Evolutionary conservation across 495 filamentous ascomycete genomes (phyloP).

Genomic region (Parathielavia appendiculata): DNA sequence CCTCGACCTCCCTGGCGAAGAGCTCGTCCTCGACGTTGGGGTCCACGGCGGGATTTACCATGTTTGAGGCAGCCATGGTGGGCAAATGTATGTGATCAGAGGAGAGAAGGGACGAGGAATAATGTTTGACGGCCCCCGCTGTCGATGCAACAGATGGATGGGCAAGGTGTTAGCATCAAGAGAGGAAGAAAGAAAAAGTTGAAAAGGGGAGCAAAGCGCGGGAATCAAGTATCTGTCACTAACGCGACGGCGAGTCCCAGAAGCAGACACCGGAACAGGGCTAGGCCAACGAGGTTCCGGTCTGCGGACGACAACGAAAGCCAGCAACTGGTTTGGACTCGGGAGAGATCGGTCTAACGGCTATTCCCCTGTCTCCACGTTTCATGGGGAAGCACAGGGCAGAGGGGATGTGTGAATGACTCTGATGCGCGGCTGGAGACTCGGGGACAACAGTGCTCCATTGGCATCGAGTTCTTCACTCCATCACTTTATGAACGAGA

Average conservation of each 20-base stretch:
- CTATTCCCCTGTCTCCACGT: conserved; percentile 20
- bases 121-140: background rate
- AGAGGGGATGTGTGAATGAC: background rate
- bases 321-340: conserved; percentile 10
- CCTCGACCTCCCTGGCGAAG: conserved; percentile 74
- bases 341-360: conserved; percentile 35
- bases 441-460: background rate
- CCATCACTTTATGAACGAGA: too few species aligned
- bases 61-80: conserved; percentile 53
- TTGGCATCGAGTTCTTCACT: too few species aligned
- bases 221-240: conserved; percentile 9
- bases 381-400: background rate
- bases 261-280: conserved; percentile 9
- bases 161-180: background rate
- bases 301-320: background rate
- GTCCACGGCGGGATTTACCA: conserved; percentile 48
- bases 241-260: conserved; percentile 2
- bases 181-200: conserved; percentile 2
- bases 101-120: background rate
- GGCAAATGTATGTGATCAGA: conserved; percentile 10
- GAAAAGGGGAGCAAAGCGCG: conserved; percentile 17
- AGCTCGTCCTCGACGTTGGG: conserved; percentile 72
- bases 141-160: conserved; percentile 3
- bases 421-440: background rate
- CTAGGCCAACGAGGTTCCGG: conserved; percentile 7